These are phyloP conservation scores for Pythium rishiriense DNA, from an alignment of 352 stramenopile genomes.

Conservation along the genomic window DNA sequence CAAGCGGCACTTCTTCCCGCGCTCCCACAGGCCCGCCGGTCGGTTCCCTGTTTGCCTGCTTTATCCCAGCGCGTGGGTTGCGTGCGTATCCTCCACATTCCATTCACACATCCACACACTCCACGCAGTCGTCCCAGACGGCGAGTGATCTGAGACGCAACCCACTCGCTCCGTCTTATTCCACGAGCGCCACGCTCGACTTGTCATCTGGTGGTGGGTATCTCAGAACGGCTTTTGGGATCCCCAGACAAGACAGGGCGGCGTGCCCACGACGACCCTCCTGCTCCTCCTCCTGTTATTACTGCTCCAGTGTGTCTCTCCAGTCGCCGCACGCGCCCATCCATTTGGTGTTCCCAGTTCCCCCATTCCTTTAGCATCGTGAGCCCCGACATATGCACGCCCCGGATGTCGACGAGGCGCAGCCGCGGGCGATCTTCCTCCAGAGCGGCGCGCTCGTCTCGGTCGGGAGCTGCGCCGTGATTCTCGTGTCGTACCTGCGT, in stretches of 20 bases:
- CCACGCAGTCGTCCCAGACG: not conserved
- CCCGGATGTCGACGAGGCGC: not conserved
- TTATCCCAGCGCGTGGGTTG: not conserved
- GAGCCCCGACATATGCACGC: constrained; percentile 3
- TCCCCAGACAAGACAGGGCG: not conserved
- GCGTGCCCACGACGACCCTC: too few relatives aligned
- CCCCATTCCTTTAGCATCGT: not conserved
- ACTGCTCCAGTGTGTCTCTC: not conserved
- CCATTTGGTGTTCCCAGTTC: not conserved
- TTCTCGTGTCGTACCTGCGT: constrained; percentile 63
- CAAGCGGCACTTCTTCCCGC: not conserved
- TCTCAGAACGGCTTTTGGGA: not conserved
- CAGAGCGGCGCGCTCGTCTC: constrained; percentile 74
- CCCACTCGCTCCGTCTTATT: too few relatives aligned
- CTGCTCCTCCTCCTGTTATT: too few relatives aligned
- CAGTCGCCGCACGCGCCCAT: not conserved
- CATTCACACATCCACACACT: too few relatives aligned
- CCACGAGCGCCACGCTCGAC: not conserved
- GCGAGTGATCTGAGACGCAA: not conserved
- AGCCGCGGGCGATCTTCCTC: constrained; percentile 43
- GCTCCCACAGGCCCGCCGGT: too few relatives aligned
- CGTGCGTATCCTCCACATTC: too few relatives aligned
- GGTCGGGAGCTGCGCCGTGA: constrained; percentile 71
- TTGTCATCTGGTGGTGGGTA: not conserved
- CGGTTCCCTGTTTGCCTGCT: too few relatives aligned